phyloP scores from a whole-genome alignment of 257 asterid species.

The Paraleonurus japonicus region DNA sequence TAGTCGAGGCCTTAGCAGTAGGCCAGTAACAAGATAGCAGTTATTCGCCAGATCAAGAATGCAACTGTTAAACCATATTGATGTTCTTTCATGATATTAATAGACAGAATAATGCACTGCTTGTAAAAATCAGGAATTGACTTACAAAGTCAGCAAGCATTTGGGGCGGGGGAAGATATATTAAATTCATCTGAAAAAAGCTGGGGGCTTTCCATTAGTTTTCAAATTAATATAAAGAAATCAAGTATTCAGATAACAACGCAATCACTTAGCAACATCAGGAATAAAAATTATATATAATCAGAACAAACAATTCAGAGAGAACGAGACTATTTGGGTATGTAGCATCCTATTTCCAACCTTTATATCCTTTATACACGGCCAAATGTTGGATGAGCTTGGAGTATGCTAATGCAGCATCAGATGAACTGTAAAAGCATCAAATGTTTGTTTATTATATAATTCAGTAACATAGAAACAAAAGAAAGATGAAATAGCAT shows the following conservation, averaged over 20 bases:
- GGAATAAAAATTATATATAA: background rate
- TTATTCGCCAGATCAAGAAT: too few relatives aligned
- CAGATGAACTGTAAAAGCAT: slow-evolving; percentile 58
- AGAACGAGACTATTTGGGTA: slow-evolving; percentile 12
- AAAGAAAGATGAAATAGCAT: slow-evolving; percentile 6
- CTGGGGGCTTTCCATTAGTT: background rate
- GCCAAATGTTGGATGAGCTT: slow-evolving; percentile 93
- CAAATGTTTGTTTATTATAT: slow-evolving; percentile 1
- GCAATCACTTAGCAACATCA: slow-evolving; percentile 6
- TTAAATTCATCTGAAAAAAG: background rate
- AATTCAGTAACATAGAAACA: slow-evolving; percentile 16
- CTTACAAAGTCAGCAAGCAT: too few relatives aligned
- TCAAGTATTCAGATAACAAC: slow-evolving; percentile 10
- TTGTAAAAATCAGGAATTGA: too few relatives aligned
- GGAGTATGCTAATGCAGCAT: slow-evolving; percentile 81
- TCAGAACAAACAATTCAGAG: slow-evolving; percentile 1
- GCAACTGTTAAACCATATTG: too few relatives aligned
- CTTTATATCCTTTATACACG: slow-evolving; percentile 80
- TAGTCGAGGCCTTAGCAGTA: too few relatives aligned
- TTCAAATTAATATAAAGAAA: background rate
- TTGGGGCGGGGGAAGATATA: too few relatives aligned
- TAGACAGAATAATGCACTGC: too few relatives aligned
- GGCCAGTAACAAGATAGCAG: too few relatives aligned
- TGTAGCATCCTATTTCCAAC: slow-evolving; percentile 36
- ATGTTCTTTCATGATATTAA: too few relatives aligned